Percentiles rank a stretch among this genome's conserved stretches.
These are phyloP conservation scores for Paramecium tetraurelia DNA, from an alignment of 73 alveolate genomes.

Conservation along the genomic window DNA sequence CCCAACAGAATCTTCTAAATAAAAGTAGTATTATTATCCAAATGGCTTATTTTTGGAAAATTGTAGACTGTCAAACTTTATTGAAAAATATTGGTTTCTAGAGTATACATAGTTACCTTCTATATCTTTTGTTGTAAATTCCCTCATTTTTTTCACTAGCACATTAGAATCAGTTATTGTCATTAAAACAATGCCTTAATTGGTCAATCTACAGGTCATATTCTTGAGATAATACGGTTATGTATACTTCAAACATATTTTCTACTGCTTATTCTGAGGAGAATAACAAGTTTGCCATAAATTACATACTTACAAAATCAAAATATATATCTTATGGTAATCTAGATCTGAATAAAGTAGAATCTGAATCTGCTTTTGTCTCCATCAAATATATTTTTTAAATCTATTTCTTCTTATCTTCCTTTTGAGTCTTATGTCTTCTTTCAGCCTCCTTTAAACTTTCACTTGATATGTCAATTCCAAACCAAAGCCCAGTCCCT, in stretches of 20 bases:
- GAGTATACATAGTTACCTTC: background rate
- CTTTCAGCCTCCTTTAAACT: slow-evolving; percentile 18
- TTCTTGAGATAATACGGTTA: background rate
- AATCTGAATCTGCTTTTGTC: background rate
- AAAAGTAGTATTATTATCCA: background rate
- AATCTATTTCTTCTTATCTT: background rate
- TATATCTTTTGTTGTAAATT: background rate
- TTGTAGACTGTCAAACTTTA: background rate
- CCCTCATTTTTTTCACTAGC: slow-evolving; percentile 8
- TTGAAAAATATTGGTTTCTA: background rate
- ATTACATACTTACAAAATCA: slow-evolving; percentile 45
- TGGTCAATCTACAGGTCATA: background rate
- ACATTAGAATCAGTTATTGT: slow-evolving; percentile 28
- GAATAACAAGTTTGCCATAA: slow-evolving; percentile 35
- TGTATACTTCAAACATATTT: background rate
- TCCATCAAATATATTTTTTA: slow-evolving; percentile 17
- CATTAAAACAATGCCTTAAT: background rate
- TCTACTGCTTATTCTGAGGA: background rate
- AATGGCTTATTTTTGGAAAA: background rate
- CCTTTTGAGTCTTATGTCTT: background rate
- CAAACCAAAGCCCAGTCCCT: slow-evolving; percentile 36
- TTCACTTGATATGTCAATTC: background rate
- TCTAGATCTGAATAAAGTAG: slow-evolving; percentile 4
- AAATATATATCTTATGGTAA: slow-evolving; percentile 10
- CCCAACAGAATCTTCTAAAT: slow-evolving; percentile 28